A percentile compares a stretch with the other conserved stretches of the same genome.
Evolutionary conservation across 108 stramenopile species (phyloP).

Genomic region (Cyclostephanos tholiformis): DNA sequence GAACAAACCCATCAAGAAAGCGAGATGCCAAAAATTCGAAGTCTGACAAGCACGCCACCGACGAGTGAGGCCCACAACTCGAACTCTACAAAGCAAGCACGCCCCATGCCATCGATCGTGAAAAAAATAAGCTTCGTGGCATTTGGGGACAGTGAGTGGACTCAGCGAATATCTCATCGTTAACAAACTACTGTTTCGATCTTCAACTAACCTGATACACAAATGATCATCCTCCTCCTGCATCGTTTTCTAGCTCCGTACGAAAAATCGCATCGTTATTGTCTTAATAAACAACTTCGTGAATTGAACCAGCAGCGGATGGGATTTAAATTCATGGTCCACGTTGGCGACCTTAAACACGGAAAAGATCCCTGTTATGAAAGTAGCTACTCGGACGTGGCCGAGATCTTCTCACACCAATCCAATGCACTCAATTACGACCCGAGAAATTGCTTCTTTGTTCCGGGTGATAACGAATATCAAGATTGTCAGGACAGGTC

Average conservation of each 20-base stretch:
- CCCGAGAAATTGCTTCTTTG: slow-evolving; percentile 30
- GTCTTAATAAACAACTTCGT: slow-evolving; percentile 22
- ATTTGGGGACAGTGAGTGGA: slow-evolving; percentile 19
- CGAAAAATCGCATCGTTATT: slow-evolving; percentile 5
- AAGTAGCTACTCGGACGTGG: slow-evolving; percentile 16
- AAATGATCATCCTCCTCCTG: background rate
- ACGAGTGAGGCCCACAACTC: no score
- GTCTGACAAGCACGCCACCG: no score
- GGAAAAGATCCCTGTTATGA: slow-evolving; percentile 11
- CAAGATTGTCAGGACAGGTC: slow-evolving; percentile 25
- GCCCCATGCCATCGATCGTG: no score
- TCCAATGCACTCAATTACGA: slow-evolving; percentile 29
- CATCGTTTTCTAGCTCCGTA: slow-evolving; percentile 10
- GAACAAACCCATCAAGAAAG: no score
- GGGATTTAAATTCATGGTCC: slow-evolving; percentile 24
- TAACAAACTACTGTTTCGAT: background rate
- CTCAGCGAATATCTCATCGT: background rate
- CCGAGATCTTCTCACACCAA: slow-evolving; percentile 11
- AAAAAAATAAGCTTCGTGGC: slow-evolving; percentile 23
- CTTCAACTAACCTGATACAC: background rate
- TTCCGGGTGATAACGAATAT: slow-evolving; percentile 41
- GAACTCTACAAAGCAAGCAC: no score
- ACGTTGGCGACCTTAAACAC: slow-evolving; percentile 11
- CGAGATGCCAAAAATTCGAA: no score
- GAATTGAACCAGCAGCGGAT: slow-evolving; percentile 9